phyloP scores from a whole-genome alignment of 441 rosid species.

The Cnidoscolus chayamansa region DNA sequence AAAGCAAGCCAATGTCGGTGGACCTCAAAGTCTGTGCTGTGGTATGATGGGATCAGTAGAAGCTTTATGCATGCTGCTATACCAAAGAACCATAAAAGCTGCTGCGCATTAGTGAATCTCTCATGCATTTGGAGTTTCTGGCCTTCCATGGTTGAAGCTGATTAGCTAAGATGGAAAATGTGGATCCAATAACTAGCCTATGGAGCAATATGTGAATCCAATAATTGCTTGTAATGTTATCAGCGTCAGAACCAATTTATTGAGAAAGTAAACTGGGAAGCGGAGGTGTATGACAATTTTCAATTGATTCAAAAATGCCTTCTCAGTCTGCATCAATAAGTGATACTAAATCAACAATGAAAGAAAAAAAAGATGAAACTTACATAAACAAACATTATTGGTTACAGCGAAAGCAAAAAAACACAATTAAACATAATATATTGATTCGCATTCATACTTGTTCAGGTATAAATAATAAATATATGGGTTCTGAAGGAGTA shows the following conservation, averaged over 20 bases:
- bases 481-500: no score
- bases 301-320: neutral
- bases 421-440: neutral
- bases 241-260: neutral
- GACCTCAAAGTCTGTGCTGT: constrained; percentile 83
- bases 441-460: neutral
- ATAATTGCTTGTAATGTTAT: neutral
- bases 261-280: neutral
- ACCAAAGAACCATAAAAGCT: constrained; percentile 62
- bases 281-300: neutral
- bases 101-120: constrained; percentile 4
- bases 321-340: constrained; percentile 3
- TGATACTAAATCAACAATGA: neutral
- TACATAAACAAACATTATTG: neutral
- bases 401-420: neutral
- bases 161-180: neutral
- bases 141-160: constrained; percentile 15
- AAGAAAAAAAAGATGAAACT: neutral
- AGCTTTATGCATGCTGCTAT: constrained; percentile 40
- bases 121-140: neutral
- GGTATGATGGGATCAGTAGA: constrained; percentile 38
- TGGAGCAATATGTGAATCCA: neutral
- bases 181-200: neutral
- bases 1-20: constrained; percentile 88
- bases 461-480: neutral